Evolutionary conservation across 106 monocot species (phyloP).

Genomic region (Gastrodia elata): DNA sequence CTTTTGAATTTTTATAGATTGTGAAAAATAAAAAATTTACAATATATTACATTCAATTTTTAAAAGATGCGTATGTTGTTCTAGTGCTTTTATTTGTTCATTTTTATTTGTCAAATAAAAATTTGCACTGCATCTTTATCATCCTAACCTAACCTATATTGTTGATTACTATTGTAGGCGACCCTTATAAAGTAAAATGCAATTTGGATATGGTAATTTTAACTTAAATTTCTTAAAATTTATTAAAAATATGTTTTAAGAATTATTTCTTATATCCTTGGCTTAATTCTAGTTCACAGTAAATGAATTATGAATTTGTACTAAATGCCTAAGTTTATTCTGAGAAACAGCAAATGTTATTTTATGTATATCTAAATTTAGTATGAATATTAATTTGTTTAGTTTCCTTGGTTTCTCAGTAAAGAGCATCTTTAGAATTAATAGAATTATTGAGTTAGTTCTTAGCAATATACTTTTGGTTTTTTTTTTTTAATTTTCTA

Average conservation of each 20-base stretch:
- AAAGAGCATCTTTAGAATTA: background rate
- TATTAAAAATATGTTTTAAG: constrained; percentile 1
- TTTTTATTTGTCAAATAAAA: no score
- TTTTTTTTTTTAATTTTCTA: background rate
- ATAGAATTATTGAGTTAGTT: background rate
- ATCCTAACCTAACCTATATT: no score
- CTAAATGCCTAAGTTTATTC: background rate
- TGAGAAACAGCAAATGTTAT: background rate
- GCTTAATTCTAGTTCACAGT: background rate
- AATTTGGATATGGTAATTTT: constrained; percentile 86
- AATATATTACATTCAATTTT: no score
- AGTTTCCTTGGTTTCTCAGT: background rate
- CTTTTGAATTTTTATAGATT: no score
- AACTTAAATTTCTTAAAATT: constrained; percentile 6
- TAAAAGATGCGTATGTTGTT: no score
- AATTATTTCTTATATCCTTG: background rate
- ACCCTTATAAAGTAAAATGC: constrained; percentile 72
- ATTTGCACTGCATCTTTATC: no score
- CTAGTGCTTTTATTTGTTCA: no score
- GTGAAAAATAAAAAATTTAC: no score
- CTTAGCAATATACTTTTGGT: background rate
- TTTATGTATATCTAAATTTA: background rate
- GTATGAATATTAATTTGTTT: background rate
- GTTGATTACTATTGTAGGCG: constrained; percentile 32
- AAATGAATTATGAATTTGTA: background rate